Evolutionary conservation across 2,329 filamentous ascomycete genomes (phyloP), one percentile per base, ranked within the genome.

Genomic region (Waltergamsia citrina): DNA sequence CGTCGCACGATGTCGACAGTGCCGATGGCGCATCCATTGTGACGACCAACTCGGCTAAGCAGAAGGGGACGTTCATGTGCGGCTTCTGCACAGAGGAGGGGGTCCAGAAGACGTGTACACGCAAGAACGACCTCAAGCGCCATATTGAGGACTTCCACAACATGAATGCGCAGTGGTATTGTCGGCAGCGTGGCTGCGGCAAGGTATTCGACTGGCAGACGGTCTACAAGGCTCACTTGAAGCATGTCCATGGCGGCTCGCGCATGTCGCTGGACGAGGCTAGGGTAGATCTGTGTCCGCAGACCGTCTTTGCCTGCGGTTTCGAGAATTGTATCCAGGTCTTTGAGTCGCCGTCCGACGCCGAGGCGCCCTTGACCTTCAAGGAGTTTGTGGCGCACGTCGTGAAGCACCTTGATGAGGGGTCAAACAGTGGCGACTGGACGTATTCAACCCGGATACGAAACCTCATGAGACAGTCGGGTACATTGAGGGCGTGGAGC

Each of bases 131-230:
- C 37, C 48, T 68, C 31, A 67, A 67, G 43, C 58, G 65, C 10
- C 65, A 68, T 34, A 64, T 68, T 22, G 60, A 65, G 35, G 57
- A 65, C 39, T 66, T 65, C 33, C 65, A 68, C 43, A 60, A 63
- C 38, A 62, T 56, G 36, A 60, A 68, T 36, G 57, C 61, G 4
- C 59, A 65, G 38, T 68, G 62, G 62, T 53, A 56, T 32, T 68
- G 65, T 39, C 54, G 59, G 5, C 57, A 65, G 33, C 56, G 54
- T 1, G 60, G 57, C 16, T 68, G 65, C 41, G 47, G 49, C 25
- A 57, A 59, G 53, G 55, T 61, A 6, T 67, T 65, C 41, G 65
- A 68, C 46, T 67, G 62, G 59, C 59, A 63, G 42, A 62, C 56
- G 15, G 63, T 62, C 12, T 67, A 67, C 50, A 63, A 65, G 42